Evolutionary conservation across 441 rosid genomes (phyloP).

Genomic region (Rhodomyrtus psidioides): DNA sequence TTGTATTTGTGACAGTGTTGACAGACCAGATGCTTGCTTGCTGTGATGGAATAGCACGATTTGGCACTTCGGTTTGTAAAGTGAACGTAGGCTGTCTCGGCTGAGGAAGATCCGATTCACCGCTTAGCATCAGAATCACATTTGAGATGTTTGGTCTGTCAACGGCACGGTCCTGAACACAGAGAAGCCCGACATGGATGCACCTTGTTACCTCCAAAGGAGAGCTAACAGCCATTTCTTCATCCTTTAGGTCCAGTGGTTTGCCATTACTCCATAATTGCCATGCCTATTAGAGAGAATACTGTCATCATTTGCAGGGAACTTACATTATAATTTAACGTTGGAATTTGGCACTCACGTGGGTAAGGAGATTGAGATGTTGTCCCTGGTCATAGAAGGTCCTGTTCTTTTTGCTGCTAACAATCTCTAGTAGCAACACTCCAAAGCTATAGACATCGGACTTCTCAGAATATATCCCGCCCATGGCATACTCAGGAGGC

Average conservation of each 20-base stretch:
- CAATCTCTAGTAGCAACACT: neutral
- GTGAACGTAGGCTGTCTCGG: neutral
- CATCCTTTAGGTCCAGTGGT: neutral
- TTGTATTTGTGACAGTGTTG: no score
- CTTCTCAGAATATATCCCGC: neutral
- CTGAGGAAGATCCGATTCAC: neutral
- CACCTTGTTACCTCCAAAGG: neutral
- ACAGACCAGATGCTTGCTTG: no score
- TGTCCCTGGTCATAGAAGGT: neutral
- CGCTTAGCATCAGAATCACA: neutral
- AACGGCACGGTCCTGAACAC: neutral
- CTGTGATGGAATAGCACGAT: no score
- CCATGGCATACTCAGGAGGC: neutral
- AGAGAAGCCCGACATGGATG: neutral
- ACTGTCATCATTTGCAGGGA: no score
- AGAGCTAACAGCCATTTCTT: neutral
- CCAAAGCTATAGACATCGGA: neutral
- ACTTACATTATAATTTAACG: neutral
- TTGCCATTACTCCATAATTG: neutral
- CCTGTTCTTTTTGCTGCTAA: neutral
- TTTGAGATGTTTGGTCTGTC: neutral
- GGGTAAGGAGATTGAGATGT: neutral
- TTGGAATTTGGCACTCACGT: neutral
- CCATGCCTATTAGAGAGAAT: neutral
- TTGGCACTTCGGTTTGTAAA: neutral